Evolutionary conservation across 139 green algal genomes (phyloP).

Genomic region (Chlorella sp.): DNA sequence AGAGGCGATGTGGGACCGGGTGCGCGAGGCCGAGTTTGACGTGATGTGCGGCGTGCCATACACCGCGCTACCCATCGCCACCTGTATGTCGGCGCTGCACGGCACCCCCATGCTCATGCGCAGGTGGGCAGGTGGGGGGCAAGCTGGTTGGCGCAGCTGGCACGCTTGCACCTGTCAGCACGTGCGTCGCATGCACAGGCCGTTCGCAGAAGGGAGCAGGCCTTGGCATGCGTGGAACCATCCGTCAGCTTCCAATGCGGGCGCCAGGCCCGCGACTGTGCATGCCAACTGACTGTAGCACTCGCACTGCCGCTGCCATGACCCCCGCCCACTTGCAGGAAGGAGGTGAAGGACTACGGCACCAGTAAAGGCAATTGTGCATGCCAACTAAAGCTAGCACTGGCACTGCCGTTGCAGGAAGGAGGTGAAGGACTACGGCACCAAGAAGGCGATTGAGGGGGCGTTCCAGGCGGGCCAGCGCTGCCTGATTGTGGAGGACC

Average conservation of each 20-base stretch:
- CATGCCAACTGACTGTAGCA: too few species aligned
- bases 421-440: slow-evolving; percentile 99
- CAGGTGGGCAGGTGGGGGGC: neutral
- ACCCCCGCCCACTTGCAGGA: too few species aligned
- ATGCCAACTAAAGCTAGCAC: too few species aligned
- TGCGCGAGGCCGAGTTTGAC: slow-evolving; percentile 83
- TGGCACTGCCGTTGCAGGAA: slow-evolving; percentile 59
- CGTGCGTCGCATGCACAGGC: too few species aligned
- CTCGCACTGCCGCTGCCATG: neutral
- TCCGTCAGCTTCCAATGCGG: too few species aligned
- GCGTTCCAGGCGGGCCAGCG: slow-evolving; percentile 85
- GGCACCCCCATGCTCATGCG: slow-evolving; percentile 94
- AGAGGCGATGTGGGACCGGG: slow-evolving; percentile 87
- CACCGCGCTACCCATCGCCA: slow-evolving; percentile 98
- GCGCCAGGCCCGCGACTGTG: too few species aligned
- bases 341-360: slow-evolving; percentile 98
- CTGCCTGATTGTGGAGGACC: slow-evolving; percentile 97
- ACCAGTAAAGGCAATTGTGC: slow-evolving; percentile 99
- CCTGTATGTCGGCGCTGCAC: slow-evolving; percentile 91
- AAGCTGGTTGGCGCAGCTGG: too few species aligned
- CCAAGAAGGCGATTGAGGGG: slow-evolving; percentile 99
- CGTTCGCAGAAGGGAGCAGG: too few species aligned
- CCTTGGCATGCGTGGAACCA: too few species aligned
- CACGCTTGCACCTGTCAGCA: too few species aligned
- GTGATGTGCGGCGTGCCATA: slow-evolving; percentile 99